phyloP scores from a whole-genome alignment of 768 basidiomycete species.

The Pleurotus sapidus region DNA sequence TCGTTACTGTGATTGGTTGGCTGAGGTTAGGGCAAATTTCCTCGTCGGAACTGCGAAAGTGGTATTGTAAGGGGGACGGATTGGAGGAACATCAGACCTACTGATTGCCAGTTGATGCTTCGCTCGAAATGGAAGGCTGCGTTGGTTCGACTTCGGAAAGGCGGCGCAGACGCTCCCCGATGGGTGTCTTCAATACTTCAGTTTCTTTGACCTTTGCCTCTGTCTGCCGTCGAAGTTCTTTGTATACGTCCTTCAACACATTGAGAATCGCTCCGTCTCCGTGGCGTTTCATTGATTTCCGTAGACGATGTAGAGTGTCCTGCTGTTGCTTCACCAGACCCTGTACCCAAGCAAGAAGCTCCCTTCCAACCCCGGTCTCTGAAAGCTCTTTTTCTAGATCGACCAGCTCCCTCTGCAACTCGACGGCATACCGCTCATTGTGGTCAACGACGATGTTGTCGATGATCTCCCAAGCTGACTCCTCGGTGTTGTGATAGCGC shows the following conservation, averaged over 20 bases:
- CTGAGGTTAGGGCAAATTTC: no score
- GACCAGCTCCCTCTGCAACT: conserved; percentile 28
- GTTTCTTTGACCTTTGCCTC: not conserved
- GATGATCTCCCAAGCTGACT: conserved; percentile 2
- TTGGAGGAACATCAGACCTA: no score
- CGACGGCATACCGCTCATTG: not conserved
- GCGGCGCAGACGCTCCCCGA: not conserved
- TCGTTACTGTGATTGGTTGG: no score
- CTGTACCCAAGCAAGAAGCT: conserved; percentile 4
- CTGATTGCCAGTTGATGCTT: no score
- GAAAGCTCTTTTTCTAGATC: conserved; percentile 13
- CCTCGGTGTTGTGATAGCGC: not conserved
- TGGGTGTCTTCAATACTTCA: not conserved
- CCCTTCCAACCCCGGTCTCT: conserved; percentile 11
- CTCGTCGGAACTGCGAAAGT: no score
- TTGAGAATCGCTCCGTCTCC: not conserved
- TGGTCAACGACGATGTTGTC: not conserved
- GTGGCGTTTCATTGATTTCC: not conserved
- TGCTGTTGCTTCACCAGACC: conserved; percentile 8
- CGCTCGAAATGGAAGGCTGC: no score
- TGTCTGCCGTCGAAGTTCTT: not conserved
- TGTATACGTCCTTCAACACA: conserved; percentile 6
- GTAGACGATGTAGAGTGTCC: conserved; percentile 1
- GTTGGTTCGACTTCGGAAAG: not conserved
- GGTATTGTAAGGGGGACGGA: no score